Evolutionary conservation across 495 filamentous ascomycete genomes (phyloP).

Genomic region (Aspergillus kassunensis): DNA sequence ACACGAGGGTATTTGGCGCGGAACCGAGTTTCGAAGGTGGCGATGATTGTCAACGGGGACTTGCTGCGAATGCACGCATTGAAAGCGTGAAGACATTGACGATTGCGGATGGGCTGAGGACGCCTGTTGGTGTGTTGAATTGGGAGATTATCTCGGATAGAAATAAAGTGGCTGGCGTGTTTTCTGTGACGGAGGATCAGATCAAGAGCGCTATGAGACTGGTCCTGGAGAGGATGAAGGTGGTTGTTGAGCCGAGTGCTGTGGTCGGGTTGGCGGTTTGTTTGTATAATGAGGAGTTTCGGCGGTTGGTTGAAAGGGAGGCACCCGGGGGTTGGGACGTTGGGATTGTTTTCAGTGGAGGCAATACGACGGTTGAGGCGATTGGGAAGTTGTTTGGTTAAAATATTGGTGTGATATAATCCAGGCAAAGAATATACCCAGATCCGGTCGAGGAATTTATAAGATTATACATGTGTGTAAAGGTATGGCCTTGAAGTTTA

Average conservation of each 20-base stretch:
- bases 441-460: no score
- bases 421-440: no score
- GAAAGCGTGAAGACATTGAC: conserved; percentile 67
- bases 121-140: conserved; percentile 71
- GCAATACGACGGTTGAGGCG: conserved; percentile 82
- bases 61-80: conserved; percentile 59
- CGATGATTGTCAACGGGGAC: conserved; percentile 72
- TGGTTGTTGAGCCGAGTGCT: conserved; percentile 86
- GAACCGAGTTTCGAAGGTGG: conserved; percentile 83
- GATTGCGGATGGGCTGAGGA: conserved; percentile 86
- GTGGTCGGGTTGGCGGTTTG: conserved; percentile 80
- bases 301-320: conserved; percentile 63
- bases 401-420: conserved; percentile 3
- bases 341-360: conserved; percentile 81
- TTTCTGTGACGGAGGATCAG: conserved; percentile 74
- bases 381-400: conserved; percentile 45
- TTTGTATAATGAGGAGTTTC: conserved; percentile 82
- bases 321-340: conserved; percentile 80
- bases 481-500: no score
- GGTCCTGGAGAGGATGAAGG: conserved; percentile 86
- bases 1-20: conserved; percentile 76
- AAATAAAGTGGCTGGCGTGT: conserved; percentile 68
- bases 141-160: conserved; percentile 78
- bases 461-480: no score
- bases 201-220: conserved; percentile 74